phyloP scores from a whole-genome alignment of 1,284 basidiomycete species.

The Austroboletus novae-zelandiae region DNA sequence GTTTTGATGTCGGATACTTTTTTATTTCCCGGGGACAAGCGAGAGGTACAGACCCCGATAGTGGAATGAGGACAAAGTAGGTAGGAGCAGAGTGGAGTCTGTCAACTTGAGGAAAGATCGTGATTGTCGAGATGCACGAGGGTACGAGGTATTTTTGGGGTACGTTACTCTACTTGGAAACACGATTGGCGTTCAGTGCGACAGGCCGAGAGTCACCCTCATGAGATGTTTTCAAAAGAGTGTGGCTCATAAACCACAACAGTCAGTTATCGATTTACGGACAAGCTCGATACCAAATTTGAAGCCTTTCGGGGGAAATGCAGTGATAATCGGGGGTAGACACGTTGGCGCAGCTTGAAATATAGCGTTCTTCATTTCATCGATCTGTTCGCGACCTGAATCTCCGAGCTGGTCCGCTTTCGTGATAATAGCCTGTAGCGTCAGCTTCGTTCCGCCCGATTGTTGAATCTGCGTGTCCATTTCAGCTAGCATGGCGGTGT shows the following conservation, averaged over 20 bases:
- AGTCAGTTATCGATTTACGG: constrained; percentile 54
- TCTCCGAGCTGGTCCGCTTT: constrained; percentile 56
- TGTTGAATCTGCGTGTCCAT: constrained; percentile 38
- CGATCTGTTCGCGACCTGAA: constrained; percentile 24
- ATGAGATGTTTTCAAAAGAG: too few relatives aligned
- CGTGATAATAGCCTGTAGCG: constrained; percentile 69
- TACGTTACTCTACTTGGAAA: too few relatives aligned
- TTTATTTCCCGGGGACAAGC: neutral
- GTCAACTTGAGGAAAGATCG: too few relatives aligned
- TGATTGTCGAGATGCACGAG: too few relatives aligned
- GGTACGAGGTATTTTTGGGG: too few relatives aligned
- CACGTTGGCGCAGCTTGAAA: constrained; percentile 54
- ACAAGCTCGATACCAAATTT: constrained; percentile 56
- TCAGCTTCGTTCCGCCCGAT: constrained; percentile 43
- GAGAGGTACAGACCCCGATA: neutral
- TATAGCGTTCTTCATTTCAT: constrained; percentile 35
- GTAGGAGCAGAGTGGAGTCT: too few relatives aligned
- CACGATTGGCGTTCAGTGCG: too few relatives aligned
- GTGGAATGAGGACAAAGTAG: too few relatives aligned
- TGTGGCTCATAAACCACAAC: constrained; percentile 37
- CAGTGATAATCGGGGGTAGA: constrained; percentile 57
- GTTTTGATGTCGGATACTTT: neutral
- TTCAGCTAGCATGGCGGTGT: constrained; percentile 61
- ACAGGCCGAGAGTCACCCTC: too few relatives aligned
- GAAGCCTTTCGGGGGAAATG: constrained; percentile 42